Evolutionary conservation across 495 filamentous ascomycete species (phyloP).

Genomic region (Hypoxylon trugodes): DNA sequence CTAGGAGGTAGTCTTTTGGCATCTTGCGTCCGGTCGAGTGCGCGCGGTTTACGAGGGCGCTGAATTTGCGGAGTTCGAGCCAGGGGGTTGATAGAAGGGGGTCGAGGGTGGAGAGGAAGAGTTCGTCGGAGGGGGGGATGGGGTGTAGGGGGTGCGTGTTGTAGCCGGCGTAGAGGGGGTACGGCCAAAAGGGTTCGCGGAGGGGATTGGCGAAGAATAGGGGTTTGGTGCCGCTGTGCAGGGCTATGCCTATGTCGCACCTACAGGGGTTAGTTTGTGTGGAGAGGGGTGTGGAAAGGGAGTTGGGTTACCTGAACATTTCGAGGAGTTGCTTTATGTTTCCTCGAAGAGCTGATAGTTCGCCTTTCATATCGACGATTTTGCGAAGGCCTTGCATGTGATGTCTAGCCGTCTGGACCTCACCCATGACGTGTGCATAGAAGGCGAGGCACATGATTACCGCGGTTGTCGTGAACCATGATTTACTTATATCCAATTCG

Average conservation of each 20-base stretch:
- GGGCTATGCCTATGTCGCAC: slow-evolving; percentile 45
- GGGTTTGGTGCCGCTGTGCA: slow-evolving; percentile 40
- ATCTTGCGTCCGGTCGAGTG: slow-evolving; percentile 34
- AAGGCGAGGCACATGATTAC: slow-evolving; percentile 44
- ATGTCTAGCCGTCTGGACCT: slow-evolving; percentile 42
- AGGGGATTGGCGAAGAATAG: slow-evolving; percentile 44
- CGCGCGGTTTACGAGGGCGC: slow-evolving; percentile 48
- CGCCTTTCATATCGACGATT: slow-evolving; percentile 50
- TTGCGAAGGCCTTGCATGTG: slow-evolving; percentile 51
- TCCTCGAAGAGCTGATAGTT: slow-evolving; percentile 33
- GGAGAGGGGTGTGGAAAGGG: background rate
- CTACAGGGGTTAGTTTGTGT: slow-evolving; percentile 16
- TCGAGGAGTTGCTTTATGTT: slow-evolving; percentile 45
- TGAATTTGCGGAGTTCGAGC: slow-evolving; percentile 49
- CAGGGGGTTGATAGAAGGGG: slow-evolving; percentile 41
- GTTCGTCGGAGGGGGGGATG: background rate
- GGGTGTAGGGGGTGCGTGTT: background rate
- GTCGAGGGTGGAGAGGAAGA: slow-evolving; percentile 16
- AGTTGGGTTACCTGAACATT: slow-evolving; percentile 36
- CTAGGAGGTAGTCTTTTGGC: slow-evolving; percentile 40
- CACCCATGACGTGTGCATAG: slow-evolving; percentile 44
- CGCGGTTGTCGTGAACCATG: slow-evolving; percentile 44
- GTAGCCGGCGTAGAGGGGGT: slow-evolving; percentile 10
- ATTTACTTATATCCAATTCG: slow-evolving; percentile 7
- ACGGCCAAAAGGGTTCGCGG: slow-evolving; percentile 40